Evolutionary conservation across 108 stramenopile genomes (phyloP).

Genomic region (Skeletonema marinoi): DNA sequence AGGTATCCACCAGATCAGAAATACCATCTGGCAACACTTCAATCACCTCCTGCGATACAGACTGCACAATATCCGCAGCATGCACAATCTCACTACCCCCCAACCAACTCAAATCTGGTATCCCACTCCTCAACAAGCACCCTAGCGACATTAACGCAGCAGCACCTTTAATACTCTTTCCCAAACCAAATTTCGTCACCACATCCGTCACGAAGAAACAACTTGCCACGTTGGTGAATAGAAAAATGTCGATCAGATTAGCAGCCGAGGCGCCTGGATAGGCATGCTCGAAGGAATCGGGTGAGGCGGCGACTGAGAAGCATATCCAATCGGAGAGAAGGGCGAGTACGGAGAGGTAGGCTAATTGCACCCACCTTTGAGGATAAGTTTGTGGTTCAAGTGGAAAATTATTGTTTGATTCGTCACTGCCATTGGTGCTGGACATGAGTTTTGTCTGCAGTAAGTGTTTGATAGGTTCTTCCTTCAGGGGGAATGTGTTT

Average conservation of each 20-base stretch:
- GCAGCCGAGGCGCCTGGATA: constrained; percentile 43
- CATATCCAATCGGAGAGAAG: constrained; percentile 57
- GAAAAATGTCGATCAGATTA: constrained; percentile 51
- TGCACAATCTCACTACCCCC: not conserved
- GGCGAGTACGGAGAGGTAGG: constrained; percentile 54
- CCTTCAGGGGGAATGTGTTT: not conserved
- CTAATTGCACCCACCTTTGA: constrained; percentile 50
- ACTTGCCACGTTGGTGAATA: constrained; percentile 49
- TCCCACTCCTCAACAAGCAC: constrained; percentile 39
- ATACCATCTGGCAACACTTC: constrained; percentile 40
- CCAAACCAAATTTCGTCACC: constrained; percentile 42
- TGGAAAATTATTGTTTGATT: constrained; percentile 4
- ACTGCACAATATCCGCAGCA: constrained; percentile 6
- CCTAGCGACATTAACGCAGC: constrained; percentile 49
- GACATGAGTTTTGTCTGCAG: not conserved
- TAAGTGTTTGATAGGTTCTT: not conserved
- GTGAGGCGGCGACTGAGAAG: constrained; percentile 55
- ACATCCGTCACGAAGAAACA: constrained; percentile 60
- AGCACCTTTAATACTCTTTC: constrained; percentile 42
- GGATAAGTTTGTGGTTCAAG: constrained; percentile 36
- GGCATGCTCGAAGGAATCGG: constrained; percentile 35
- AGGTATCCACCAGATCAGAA: constrained; percentile 17
- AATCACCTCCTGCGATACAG: constrained; percentile 19
- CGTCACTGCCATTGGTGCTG: not conserved
- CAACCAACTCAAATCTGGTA: constrained; percentile 26